These are phyloP conservation scores for Phalaenopsis aphrodite DNA, from an alignment of 106 monocot genomes.

Conservation along the genomic window DNA sequence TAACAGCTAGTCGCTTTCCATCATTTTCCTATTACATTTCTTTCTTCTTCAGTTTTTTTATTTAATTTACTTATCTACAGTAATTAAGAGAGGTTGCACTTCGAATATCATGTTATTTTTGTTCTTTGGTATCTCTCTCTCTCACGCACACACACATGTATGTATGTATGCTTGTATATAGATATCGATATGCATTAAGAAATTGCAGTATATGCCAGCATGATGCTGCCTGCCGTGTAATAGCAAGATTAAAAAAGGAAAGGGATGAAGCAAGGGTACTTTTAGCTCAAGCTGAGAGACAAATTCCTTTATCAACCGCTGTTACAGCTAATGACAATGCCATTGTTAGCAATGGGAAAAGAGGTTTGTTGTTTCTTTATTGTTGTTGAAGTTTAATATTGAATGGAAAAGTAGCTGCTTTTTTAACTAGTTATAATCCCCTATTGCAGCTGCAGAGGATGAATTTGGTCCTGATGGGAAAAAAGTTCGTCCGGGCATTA, in stretches of 20 bases:
- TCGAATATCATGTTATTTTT: not conserved
- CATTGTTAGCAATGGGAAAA: slow-evolving; percentile 59
- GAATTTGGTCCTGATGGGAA: slow-evolving; percentile 91
- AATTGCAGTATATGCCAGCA: slow-evolving; percentile 37
- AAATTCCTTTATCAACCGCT: slow-evolving; percentile 41
- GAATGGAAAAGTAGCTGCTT: not conserved
- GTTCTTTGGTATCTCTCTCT: too few species aligned
- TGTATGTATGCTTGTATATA: not conserved
- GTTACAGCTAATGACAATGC: slow-evolving; percentile 28
- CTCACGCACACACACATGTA: too few species aligned
- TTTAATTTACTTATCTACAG: not conserved
- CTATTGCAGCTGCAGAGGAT: slow-evolving; percentile 50
- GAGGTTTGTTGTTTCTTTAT: slow-evolving; percentile 31
- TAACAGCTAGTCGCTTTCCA: not conserved
- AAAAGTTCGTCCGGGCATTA: slow-evolving; percentile 87
- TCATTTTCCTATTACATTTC: not conserved
- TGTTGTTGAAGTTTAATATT: not conserved
- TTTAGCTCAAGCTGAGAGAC: slow-evolving; percentile 82
- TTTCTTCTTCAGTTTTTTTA: not conserved
- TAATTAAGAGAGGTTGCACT: not conserved
- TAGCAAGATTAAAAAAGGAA: slow-evolving; percentile 92
- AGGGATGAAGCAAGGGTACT: slow-evolving; percentile 83
- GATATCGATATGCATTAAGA: not conserved
- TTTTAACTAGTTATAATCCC: slow-evolving; percentile 3
- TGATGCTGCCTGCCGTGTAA: slow-evolving; percentile 98